Evolutionary conservation across 192 early-diverging fungal genomes (phyloP).

Genomic region (Backusella circina): DNA sequence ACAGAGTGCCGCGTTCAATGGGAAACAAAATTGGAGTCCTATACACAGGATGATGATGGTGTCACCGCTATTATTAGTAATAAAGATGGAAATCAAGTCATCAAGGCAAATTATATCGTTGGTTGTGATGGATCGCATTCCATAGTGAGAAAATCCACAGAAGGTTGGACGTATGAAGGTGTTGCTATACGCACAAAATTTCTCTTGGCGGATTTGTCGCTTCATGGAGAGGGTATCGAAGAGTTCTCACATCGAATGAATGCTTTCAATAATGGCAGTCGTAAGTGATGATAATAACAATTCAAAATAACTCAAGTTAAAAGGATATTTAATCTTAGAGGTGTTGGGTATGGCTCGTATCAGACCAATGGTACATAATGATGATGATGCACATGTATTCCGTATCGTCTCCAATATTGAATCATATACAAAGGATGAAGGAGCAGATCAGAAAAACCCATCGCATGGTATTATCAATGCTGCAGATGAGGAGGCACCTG

Average conservation of each 20-base stretch:
- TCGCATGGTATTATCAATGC: background rate
- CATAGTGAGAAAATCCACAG: constrained; percentile 9
- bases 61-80: background rate
- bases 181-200: background rate
- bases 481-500: background rate
- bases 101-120: constrained; percentile 18
- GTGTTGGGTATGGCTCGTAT: background rate
- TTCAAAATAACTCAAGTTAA: background rate
- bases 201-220: constrained; percentile 17
- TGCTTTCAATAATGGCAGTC: background rate
- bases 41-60: constrained; percentile 12
- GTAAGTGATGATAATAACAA: background rate
- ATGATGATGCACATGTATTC: background rate
- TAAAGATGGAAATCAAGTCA: background rate
- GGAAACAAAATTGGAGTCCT: constrained; percentile 8
- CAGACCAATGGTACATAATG: background rate
- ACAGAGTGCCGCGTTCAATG: background rate
- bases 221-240: constrained; percentile 10
- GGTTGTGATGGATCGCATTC: constrained; percentile 37
- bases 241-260: background rate
- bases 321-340: background rate
- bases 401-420: background rate
- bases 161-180: constrained; percentile 29
- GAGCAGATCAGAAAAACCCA: background rate
- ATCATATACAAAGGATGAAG: background rate